A percentile compares a stretch with the other conserved stretches of the same genome.
Evolutionary conservation across 768 basidiomycete species (phyloP).

Genomic region (Pluteus cervinus): DNA sequence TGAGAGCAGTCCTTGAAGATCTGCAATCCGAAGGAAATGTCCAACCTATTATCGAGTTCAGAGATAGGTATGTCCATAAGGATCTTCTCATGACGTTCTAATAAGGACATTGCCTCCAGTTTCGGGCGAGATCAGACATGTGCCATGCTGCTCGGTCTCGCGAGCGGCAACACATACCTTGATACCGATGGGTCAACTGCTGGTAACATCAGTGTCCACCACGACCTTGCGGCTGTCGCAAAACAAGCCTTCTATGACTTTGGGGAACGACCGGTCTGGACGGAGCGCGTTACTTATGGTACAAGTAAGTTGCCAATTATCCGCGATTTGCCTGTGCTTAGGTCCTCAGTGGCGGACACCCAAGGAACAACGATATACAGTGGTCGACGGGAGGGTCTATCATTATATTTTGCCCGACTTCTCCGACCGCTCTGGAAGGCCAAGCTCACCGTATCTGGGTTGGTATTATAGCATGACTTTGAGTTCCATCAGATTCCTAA

Average conservation of each 20-base stretch:
- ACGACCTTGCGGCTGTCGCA: conserved; percentile 66
- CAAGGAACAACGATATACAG: conserved; percentile 77
- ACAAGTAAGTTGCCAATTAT: conserved; percentile 39
- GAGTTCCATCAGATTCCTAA: not conserved
- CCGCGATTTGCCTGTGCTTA: conserved; percentile 2
- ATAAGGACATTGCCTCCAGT: conserved; percentile 32
- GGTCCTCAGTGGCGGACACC: conserved; percentile 42
- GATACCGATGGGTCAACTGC: conserved; percentile 48
- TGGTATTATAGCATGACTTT: conserved; percentile 13
- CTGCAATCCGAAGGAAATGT: conserved; percentile 70
- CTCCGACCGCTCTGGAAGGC: conserved; percentile 84
- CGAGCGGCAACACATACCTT: conserved; percentile 78
- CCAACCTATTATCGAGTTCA: conserved; percentile 77
- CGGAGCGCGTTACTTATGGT: conserved; percentile 72
- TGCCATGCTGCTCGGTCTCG: conserved; percentile 84
- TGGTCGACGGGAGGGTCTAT: conserved; percentile 84
- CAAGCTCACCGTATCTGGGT: conserved; percentile 67
- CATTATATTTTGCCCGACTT: conserved; percentile 80
- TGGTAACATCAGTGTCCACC: conserved; percentile 41
- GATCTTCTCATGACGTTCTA: not conserved
- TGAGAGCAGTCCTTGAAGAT: conserved; percentile 78
- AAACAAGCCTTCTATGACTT: conserved; percentile 85
- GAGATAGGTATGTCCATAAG: conserved; percentile 53
- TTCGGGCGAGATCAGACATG: conserved; percentile 91
- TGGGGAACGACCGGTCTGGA: conserved; percentile 79